These are phyloP conservation scores for Lodderomyces margitis DNA, from an alignment of 1,139 yeast genomes.

Conservation along the genomic window DNA sequence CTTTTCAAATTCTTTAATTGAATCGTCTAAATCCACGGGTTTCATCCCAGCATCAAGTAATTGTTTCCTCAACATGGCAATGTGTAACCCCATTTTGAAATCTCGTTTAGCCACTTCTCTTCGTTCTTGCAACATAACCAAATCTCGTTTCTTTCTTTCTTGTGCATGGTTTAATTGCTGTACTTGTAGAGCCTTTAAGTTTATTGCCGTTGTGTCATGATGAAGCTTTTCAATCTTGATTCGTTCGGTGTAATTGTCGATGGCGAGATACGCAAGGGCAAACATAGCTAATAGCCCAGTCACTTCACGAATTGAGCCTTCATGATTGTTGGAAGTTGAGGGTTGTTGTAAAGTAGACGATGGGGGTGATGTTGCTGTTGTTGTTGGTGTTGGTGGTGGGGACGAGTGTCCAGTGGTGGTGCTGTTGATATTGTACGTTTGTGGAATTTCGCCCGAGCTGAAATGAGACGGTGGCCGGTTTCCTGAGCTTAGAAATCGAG, in stretches of 20 bases:
- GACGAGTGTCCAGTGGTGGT: neutral
- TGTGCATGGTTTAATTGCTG: slow-evolving; percentile 45
- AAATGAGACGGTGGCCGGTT: slow-evolving; percentile 11
- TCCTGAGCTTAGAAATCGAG: neutral
- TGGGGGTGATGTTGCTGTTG: slow-evolving; percentile 2
- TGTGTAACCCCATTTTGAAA: slow-evolving; percentile 61
- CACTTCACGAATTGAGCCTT: slow-evolving; percentile 28
- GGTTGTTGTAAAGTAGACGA: slow-evolving; percentile 3
- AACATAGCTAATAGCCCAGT: slow-evolving; percentile 37
- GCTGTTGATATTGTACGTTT: slow-evolving; percentile 1
- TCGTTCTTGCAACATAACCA: slow-evolving; percentile 47
- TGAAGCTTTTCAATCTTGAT: slow-evolving; percentile 39
- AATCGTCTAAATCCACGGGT: slow-evolving; percentile 54
- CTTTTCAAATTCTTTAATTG: slow-evolving; percentile 52
- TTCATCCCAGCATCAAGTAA: slow-evolving; percentile 53
- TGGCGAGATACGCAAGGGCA: slow-evolving; percentile 46
- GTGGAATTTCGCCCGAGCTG: slow-evolving; percentile 10
- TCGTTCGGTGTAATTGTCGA: slow-evolving; percentile 50
- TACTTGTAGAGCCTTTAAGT: slow-evolving; percentile 40
- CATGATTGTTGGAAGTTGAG: slow-evolving; percentile 8
- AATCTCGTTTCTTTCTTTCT: slow-evolving; percentile 46
- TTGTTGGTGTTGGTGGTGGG: slow-evolving; percentile 4
- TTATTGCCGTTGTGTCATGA: slow-evolving; percentile 40
- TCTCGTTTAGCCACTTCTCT: slow-evolving; percentile 48
- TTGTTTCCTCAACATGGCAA: slow-evolving; percentile 61